Evolutionary conservation across 352 stramenopile species (phyloP).

Genomic region (Pythium monospermum): DNA sequence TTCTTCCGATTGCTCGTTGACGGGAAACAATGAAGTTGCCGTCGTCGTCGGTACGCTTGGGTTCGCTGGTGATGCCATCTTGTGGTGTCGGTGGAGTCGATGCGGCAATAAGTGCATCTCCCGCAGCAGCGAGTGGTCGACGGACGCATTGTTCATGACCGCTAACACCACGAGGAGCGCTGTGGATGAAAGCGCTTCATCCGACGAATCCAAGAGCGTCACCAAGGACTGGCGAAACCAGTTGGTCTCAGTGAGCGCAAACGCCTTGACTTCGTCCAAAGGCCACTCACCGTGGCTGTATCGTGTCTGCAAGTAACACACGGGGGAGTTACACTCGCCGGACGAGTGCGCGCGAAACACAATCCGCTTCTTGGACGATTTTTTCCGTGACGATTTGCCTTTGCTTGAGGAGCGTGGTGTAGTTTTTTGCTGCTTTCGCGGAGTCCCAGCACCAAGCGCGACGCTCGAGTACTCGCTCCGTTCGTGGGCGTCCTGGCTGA

Average conservation of each 20-base stretch:
- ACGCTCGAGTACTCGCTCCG: conserved; percentile 55
- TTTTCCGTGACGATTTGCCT: conserved; percentile 28
- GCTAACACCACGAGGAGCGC: conserved; percentile 55
- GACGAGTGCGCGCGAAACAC: conserved; percentile 56
- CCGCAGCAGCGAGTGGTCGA: conserved; percentile 58
- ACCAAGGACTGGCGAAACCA: conserved; percentile 61
- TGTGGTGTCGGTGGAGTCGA: conserved; percentile 31
- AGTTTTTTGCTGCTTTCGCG: conserved; percentile 10
- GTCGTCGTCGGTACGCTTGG: not conserved
- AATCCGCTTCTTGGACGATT: conserved; percentile 13
- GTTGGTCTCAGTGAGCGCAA: conserved; percentile 36
- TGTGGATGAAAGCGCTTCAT: conserved; percentile 59
- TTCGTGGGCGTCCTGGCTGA: conserved; percentile 57
- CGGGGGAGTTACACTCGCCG: conserved; percentile 44
- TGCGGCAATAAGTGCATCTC: conserved; percentile 60
- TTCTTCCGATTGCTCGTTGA: conserved; percentile 1
- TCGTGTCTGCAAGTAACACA: conserved; percentile 77
- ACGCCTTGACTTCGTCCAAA: conserved; percentile 56
- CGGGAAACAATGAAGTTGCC: too few species aligned
- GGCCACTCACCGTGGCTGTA: conserved; percentile 79
- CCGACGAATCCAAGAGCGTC: conserved; percentile 50
- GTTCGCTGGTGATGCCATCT: conserved; percentile 20
- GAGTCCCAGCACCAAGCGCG: conserved; percentile 46
- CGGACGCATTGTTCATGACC: conserved; percentile 54
- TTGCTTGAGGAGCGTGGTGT: not conserved